Evolutionary conservation across 805 yeast species (phyloP).

Genomic region (Lipomyces japonicus): DNA sequence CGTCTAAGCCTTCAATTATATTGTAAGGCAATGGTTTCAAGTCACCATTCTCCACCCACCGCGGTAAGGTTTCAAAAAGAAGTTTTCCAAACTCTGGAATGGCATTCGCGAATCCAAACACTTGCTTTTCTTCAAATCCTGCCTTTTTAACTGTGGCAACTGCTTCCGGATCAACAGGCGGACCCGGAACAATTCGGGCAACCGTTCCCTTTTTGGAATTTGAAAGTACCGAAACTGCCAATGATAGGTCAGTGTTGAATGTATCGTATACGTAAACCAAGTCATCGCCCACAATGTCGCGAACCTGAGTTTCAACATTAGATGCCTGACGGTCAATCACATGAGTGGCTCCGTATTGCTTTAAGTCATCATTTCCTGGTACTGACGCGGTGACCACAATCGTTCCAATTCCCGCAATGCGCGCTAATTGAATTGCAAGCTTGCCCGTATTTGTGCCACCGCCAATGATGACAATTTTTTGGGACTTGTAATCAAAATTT

Average conservation of each 20-base stretch:
- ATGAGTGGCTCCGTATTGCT: neutral
- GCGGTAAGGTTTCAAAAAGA: neutral
- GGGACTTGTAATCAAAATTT: neutral
- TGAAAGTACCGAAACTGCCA: neutral
- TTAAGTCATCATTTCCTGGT: neutral
- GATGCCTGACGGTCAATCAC: neutral
- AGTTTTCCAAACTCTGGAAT: neutral
- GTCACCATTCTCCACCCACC: neutral
- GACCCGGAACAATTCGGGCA: neutral
- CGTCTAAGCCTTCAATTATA: neutral
- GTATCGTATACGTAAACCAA: neutral
- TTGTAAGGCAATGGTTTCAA: neutral
- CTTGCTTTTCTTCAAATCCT: neutral
- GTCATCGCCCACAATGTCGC: neutral
- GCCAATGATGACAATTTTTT: neutral
- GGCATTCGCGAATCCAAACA: neutral
- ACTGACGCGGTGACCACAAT: neutral
- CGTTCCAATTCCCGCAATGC: neutral
- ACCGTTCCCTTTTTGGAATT: neutral
- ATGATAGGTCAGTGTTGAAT: neutral
- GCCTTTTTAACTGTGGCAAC: neutral
- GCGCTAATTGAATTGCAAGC: constrained; percentile 1
- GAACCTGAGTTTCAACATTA: neutral
- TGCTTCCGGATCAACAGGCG: neutral
- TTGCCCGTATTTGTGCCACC: neutral